Percentiles rank a stretch among this genome's conserved stretches.
Conservation (phyloP, 176 grass and related monocot species). For the Otatea glauca region DNA sequence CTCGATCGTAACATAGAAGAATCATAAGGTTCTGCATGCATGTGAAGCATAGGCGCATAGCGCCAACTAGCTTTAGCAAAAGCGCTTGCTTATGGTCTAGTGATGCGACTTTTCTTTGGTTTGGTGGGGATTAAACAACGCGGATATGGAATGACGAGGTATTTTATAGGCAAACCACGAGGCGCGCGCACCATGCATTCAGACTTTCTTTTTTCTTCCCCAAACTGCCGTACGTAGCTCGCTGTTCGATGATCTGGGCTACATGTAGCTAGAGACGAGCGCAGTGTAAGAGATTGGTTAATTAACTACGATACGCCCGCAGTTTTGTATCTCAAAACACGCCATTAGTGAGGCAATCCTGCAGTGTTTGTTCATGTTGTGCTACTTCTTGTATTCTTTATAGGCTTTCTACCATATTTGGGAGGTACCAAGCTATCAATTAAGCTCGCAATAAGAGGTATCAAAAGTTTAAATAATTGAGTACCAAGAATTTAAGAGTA, state of each 20-base stretch:
- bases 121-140: background rate
- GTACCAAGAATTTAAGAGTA: too few relatives aligned
- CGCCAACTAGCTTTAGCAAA: constrained; percentile 14
- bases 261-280: constrained; percentile 8
- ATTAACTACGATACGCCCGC: background rate
- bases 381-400: background rate
- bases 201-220: too few relatives aligned
- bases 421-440: too few relatives aligned
- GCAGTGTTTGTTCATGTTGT: background rate
- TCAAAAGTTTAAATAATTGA: too few relatives aligned
- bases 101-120: background rate
- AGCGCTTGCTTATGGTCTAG: background rate
- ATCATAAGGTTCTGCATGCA: background rate
- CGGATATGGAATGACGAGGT: background rate
- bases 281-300: background rate
- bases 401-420: too few relatives aligned
- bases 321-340: background rate
- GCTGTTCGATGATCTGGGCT: constrained; percentile 5
- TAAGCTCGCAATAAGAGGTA: too few relatives aligned
- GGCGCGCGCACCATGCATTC: background rate
- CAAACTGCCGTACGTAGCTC: background rate
- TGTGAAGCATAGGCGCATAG: constrained; percentile 12
- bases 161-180: background rate
- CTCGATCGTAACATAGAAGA: background rate
- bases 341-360: constrained; percentile 13